Conservation (phyloP, 495 filamentous ascomycete species). For the Penicillium antarcticum region DNA sequence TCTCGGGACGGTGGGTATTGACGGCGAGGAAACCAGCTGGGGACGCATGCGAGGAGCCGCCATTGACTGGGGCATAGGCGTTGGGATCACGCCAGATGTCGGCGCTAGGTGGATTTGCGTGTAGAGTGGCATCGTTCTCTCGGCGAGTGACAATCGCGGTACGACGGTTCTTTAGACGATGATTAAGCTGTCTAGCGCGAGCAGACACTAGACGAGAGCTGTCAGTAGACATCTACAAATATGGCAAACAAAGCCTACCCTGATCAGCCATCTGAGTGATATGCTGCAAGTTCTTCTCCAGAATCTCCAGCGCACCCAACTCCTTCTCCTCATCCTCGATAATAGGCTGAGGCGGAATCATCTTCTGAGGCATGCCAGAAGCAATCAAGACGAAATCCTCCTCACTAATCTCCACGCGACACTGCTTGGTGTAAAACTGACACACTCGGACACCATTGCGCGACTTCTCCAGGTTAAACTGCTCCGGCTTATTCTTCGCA, state of each 20-base stretch:
- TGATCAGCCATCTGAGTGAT: constrained; percentile 79
- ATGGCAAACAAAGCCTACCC: constrained; percentile 45
- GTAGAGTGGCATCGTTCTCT: constrained; percentile 44
- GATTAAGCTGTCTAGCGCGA: constrained; percentile 77
- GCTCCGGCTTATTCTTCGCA: constrained; percentile 72
- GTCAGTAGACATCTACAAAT: neutral
- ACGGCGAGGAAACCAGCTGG: constrained; percentile 57
- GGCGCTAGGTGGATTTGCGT: constrained; percentile 27
- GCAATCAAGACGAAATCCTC: constrained; percentile 81
- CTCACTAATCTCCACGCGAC: constrained; percentile 79
- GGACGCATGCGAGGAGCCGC: constrained; percentile 31
- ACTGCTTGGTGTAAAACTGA: constrained; percentile 77
- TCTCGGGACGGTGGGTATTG: constrained; percentile 41
- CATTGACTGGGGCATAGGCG: constrained; percentile 25
- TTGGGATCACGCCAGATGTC: constrained; percentile 40
- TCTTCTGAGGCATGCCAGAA: constrained; percentile 77
- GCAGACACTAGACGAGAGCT: constrained; percentile 56
- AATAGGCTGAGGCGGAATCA: constrained; percentile 79
- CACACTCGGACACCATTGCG: constrained; percentile 67
- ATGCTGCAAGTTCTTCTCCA: constrained; percentile 70
- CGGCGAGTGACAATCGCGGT: constrained; percentile 64
- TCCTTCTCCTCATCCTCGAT: constrained; percentile 85
- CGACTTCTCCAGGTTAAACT: constrained; percentile 70
- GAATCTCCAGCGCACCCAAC: constrained; percentile 74
- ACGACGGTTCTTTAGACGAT: constrained; percentile 71